phyloP scores from a whole-genome alignment of 1,139 yeast genomes.

The Debaryomyces robertsiae region DNA sequence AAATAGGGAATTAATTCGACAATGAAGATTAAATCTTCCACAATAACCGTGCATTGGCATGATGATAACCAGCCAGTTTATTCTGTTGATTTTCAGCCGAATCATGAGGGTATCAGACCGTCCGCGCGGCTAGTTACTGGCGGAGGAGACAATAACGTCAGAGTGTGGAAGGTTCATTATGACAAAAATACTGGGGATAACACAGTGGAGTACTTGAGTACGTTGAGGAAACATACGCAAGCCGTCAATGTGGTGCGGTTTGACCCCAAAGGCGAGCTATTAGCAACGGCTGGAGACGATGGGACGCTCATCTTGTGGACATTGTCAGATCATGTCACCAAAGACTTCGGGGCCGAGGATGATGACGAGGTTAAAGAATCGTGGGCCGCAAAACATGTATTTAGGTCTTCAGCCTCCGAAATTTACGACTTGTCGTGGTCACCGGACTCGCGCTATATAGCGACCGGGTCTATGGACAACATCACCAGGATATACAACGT shows the following conservation, averaged over 20 bases:
- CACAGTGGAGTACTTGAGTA: slow-evolving; percentile 60
- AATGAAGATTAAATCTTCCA: slow-evolving; percentile 53
- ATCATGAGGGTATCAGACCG: slow-evolving; percentile 19
- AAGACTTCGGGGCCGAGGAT: slow-evolving; percentile 58
- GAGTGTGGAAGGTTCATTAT: slow-evolving; percentile 55
- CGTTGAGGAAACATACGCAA: slow-evolving; percentile 85
- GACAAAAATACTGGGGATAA: slow-evolving; percentile 11
- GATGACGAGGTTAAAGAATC: slow-evolving; percentile 64
- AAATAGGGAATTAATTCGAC: background rate
- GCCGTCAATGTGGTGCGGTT: slow-evolving; percentile 93
- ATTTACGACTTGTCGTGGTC: slow-evolving; percentile 93
- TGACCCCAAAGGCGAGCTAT: slow-evolving; percentile 60
- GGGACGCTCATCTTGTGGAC: slow-evolving; percentile 86
- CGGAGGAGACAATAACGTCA: slow-evolving; percentile 90
- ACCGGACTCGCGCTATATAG: slow-evolving; percentile 71
- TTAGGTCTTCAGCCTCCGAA: slow-evolving; percentile 69
- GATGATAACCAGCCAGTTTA: slow-evolving; percentile 82
- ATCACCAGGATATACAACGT: slow-evolving; percentile 68
- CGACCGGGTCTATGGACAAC: slow-evolving; percentile 94
- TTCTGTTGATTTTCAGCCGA: slow-evolving; percentile 76
- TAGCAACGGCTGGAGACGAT: slow-evolving; percentile 96
- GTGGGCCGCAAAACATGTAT: slow-evolving; percentile 63
- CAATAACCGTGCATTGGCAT: slow-evolving; percentile 80
- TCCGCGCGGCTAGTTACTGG: slow-evolving; percentile 72
- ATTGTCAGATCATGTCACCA: slow-evolving; percentile 52